Evolutionary conservation across 257 asterid genomes (phyloP), one percentile per base, ranked within the genome.

Genomic region (Solanum dulcamara): DNA sequence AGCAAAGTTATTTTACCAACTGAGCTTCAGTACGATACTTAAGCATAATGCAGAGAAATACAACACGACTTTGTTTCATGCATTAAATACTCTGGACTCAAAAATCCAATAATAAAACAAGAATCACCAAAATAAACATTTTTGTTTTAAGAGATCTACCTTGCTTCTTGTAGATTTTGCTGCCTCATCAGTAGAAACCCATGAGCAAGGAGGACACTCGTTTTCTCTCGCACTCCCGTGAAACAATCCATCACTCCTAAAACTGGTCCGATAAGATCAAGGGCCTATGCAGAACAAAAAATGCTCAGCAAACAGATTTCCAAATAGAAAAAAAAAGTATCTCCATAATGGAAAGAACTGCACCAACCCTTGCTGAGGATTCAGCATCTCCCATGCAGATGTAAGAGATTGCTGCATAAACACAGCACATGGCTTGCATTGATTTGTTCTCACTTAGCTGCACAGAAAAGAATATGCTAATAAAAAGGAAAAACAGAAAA

Each of bases 321-420:
- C 33, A 28, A 81, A n/a, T n/a, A 37, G n/a, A 14, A 7, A 64
- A 53, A 59, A 60, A 13, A 82, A 18, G 59, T 24, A 81, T 57
- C 24, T 38, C 55, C 59, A 60, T 82, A 81, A 32, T 32, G 50
- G 46, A 46, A 50, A 20, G 51, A 83, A 22, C 64, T 81, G 46
- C n/a, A 46, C 74, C 85, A 79, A 95, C 98, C 98, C 92, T 92
- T 14, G 98, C 92, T 6, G 98, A 93, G 88, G 98, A 95, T 90
- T 96, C 98, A 62, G 97, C 93, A 92, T 96, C 98, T 81, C 96
- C 98, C n/a, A 95, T 91, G 91, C 99, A 94, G 84, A 96, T 94
- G 85, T 87, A 95, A 83, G 99, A 95, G 87, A 94, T 89, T 50
- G 99, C 94, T 28, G 99, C 99, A 90, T 95, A 96, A 80, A 94